These are phyloP conservation scores for Tetrapisispora arboricola DNA, from an alignment of 805 yeast species.

Conservation along the genomic window DNA sequence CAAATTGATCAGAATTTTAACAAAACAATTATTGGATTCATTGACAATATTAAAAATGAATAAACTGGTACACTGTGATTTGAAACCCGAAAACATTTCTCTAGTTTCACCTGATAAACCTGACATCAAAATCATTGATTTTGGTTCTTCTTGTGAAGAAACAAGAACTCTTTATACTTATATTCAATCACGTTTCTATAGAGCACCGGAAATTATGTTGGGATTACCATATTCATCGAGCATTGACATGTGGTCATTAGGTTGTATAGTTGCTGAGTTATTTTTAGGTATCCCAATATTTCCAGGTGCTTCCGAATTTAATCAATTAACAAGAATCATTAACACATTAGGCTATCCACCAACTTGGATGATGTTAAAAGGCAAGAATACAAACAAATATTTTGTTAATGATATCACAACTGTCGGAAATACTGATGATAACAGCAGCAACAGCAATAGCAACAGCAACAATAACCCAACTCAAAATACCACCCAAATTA, in stretches of 20 bases:
- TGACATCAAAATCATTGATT: constrained; percentile 85
- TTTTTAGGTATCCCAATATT: constrained; percentile 86
- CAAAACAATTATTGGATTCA: constrained; percentile 74
- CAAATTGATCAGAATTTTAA: constrained; percentile 64
- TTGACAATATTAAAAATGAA: constrained; percentile 70
- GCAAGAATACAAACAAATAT: constrained; percentile 68
- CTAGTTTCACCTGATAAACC: constrained; percentile 63
- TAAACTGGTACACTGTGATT: constrained; percentile 87
- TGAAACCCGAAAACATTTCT: constrained; percentile 91
- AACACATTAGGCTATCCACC: constrained; percentile 84
- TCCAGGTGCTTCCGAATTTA: constrained; percentile 91
- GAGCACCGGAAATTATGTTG: constrained; percentile 89
- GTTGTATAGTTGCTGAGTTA: constrained; percentile 84
- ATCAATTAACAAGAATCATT: constrained; percentile 74
- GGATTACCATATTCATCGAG: constrained; percentile 89
- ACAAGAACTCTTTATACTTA: constrained; percentile 82
- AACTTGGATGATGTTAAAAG: constrained; percentile 94
- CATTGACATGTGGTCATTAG: constrained; percentile 96
- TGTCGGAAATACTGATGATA: constrained; percentile 1
- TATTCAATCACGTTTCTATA: constrained; percentile 83
- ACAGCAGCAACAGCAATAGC: constrained; percentile 9
- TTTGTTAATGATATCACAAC: constrained; percentile 12
- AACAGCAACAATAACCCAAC: too few species aligned
- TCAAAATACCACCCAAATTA: too few species aligned
- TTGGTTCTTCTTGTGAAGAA: constrained; percentile 92